phyloP scores from a whole-genome alignment of 495 filamentous ascomycete species.

The Penicillium cosmopolitanum region DNA sequence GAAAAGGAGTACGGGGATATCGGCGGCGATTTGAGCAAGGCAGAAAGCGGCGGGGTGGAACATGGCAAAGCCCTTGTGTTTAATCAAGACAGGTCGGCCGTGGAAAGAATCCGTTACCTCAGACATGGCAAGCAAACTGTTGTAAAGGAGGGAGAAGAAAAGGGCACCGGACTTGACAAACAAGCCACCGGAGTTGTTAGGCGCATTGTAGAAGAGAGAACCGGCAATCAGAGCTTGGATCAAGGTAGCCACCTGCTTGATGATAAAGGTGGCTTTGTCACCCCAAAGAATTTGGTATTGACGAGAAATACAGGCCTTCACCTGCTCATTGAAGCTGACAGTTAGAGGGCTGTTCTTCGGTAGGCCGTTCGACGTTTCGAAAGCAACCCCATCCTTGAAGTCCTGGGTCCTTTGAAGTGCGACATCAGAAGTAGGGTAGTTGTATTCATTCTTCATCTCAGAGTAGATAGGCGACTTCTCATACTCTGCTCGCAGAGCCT shows the following conservation, averaged over 20 bases:
- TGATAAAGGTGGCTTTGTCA: slow-evolving; percentile 61
- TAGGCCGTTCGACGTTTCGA: slow-evolving; percentile 44
- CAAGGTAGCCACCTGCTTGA: slow-evolving; percentile 57
- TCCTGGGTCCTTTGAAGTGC: slow-evolving; percentile 48
- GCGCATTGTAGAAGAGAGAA: slow-evolving; percentile 45
- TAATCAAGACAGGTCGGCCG: slow-evolving; percentile 70
- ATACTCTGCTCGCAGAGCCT: slow-evolving; percentile 42
- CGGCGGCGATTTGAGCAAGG: slow-evolving; percentile 70
- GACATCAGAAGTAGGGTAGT: slow-evolving; percentile 48
- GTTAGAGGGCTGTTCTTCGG: slow-evolving; percentile 56
- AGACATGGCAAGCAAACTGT: slow-evolving; percentile 69
- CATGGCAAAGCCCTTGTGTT: slow-evolving; percentile 76
- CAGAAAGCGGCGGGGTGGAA: slow-evolving; percentile 75
- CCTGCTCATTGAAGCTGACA: slow-evolving; percentile 59
- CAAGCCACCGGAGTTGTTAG: slow-evolving; percentile 45
- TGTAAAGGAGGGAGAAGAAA: slow-evolving; percentile 79
- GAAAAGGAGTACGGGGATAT: slow-evolving; percentile 67
- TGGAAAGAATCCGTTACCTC: slow-evolving; percentile 73
- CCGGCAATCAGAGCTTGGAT: slow-evolving; percentile 46
- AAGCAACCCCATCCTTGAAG: slow-evolving; percentile 52
- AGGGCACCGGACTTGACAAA: slow-evolving; percentile 58
- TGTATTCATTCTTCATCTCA: slow-evolving; percentile 49
- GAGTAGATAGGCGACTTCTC: slow-evolving; percentile 40
- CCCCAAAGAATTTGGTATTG: slow-evolving; percentile 64
- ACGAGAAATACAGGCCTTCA: slow-evolving; percentile 56